Conservation (phyloP, 2,329 filamentous ascomycete species). For the Eutypella sp. region DNA sequence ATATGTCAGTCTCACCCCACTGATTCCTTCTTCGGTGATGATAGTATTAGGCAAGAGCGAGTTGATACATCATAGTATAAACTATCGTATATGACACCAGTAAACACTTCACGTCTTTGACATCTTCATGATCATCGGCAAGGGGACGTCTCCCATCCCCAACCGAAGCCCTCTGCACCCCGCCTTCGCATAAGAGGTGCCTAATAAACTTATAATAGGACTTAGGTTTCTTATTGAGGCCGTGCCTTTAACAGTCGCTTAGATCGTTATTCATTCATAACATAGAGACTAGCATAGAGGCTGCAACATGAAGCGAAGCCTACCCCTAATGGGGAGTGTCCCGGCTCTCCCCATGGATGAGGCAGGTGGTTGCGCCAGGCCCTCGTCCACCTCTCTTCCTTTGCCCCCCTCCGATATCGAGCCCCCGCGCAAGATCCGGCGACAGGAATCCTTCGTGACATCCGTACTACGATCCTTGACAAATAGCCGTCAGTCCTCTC, state of each 20-base stretch:
- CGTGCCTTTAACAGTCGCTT: constrained; percentile 1
- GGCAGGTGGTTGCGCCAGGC: no score
- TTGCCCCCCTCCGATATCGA: constrained; percentile 17
- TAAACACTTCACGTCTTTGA: not conserved
- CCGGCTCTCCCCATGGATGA: constrained; percentile 13
- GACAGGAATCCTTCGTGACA: constrained; percentile 36
- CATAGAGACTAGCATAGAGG: constrained; percentile 2
- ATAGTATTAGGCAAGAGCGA: no score
- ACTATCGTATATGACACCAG: no score
- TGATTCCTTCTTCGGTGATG: no score
- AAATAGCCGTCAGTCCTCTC: constrained; percentile 27
- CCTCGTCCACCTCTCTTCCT: constrained; percentile 20
- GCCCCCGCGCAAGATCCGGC: constrained; percentile 32
- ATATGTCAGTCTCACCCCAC: no score
- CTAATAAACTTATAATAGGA: no score
- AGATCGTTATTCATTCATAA: no score
- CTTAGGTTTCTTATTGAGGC: no score
- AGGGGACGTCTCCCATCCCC: not conserved
- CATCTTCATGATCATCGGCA: not conserved
- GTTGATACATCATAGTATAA: no score
- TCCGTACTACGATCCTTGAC: constrained; percentile 38
- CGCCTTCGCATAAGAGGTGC: no score
- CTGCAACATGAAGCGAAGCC: constrained; percentile 21
- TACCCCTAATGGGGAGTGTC: constrained; percentile 13
- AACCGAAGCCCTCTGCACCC: not conserved